Evolutionary conservation across 176 grass and related monocot genomes (phyloP).

Genomic region (Eragrostis nindensis): DNA sequence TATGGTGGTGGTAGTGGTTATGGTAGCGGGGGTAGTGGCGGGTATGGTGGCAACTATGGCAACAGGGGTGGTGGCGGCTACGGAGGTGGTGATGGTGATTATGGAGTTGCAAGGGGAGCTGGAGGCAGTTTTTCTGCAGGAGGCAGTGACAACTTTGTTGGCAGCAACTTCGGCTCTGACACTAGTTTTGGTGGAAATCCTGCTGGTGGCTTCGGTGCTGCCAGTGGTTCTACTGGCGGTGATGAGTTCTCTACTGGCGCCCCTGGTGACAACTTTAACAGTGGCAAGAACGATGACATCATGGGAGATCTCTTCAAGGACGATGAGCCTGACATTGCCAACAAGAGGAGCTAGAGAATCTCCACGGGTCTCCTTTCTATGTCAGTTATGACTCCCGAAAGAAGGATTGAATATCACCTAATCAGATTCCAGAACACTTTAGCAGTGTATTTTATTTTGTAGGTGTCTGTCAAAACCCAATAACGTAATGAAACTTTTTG

Average conservation of each 20-base stretch:
- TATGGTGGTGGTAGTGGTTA: background rate
- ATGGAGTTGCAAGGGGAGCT: slow-evolving; percentile 17
- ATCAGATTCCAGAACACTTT: slow-evolving; percentile 19
- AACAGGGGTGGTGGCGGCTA: slow-evolving; percentile 1
- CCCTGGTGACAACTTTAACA: background rate
- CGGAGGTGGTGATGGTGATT: no score
- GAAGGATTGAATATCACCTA: background rate
- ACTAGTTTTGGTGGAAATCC: slow-evolving; percentile 27
- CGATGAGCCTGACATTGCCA: slow-evolving; percentile 17
- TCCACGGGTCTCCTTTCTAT: background rate
- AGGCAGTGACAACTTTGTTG: background rate
- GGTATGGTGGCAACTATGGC: slow-evolving; percentile 21
- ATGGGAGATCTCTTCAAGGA: slow-evolving; percentile 33
- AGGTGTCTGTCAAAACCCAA: slow-evolving; percentile 20
- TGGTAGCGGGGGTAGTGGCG: background rate
- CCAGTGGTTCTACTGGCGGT: background rate
- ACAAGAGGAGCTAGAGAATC: slow-evolving; percentile 30
- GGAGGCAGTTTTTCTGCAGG: slow-evolving; percentile 16
- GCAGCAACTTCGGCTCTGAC: slow-evolving; percentile 25
- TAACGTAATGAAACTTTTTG: slow-evolving; percentile 18
- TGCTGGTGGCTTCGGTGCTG: slow-evolving; percentile 27
- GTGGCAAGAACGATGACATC: slow-evolving; percentile 42
- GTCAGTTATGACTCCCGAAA: background rate
- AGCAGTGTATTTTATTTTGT: background rate
- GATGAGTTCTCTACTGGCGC: slow-evolving; percentile 29